Evolutionary conservation across 768 basidiomycete species (phyloP), one percentile per base, ranked within the genome.

Genomic region (Epithele typhae): DNA sequence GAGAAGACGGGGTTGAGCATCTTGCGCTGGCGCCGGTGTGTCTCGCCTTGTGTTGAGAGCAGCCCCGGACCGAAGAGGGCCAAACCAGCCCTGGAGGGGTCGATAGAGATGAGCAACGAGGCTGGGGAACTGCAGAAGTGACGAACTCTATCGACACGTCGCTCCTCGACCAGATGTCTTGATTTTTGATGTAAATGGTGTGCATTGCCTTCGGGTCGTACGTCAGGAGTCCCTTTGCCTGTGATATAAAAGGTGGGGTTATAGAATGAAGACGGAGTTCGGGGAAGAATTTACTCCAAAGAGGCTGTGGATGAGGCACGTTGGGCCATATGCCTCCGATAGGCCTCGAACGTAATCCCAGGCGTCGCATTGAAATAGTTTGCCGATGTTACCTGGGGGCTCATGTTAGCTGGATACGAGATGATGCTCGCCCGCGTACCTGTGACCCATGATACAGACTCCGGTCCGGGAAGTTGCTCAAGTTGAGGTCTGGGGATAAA

Each of bases 141-240:
- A n/a, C n/a, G n/a, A n/a, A n/a, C n/a, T n/a, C n/a, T n/a, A n/a
- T n/a, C n/a, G n/a, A n/a, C n/a, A n/a, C n/a, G n/a, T n/a, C n/a
- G n/a, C n/a, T n/a, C n/a, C n/a, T n/a, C n/a, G n/a, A 30, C 8
- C 7, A 77, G 7, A 65, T 62, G 39, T 72, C 67, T 50, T 72
- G 72, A 34, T 78, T 76, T 49, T 74, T 77, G 10, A 71, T 37
- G 10, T 74, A 51, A 33, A 78, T 72, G 25, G 64, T 68, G 32
- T 75, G 70, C 18, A 78, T 55, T 2, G 77, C 76, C n/a, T 58
- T 63, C 2, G 77, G 73, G 53, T 79, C 77, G 22, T 45, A 36
- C 64, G 77, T 62, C 46, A 76, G 75, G 2, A 79, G 58, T 55
- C 73, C 27, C 8, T 14, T 7, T 14, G 27, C 14, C 8, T 30